Conservation (phyloP, 495 filamentous ascomycete genomes). For the Lasiosphaeria miniovina region DNA sequence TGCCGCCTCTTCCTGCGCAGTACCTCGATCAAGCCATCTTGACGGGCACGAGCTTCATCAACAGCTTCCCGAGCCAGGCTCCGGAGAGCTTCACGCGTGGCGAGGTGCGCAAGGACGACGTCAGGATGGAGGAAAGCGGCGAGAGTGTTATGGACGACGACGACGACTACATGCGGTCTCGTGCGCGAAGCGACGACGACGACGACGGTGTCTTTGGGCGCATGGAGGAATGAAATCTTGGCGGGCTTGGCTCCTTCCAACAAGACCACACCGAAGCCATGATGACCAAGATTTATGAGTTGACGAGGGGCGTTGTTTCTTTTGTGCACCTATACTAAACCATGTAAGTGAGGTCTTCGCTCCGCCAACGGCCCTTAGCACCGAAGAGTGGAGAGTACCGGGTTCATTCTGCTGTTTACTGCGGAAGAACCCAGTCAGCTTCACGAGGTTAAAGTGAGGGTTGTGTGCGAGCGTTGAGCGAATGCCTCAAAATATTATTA, state of each 20-base stretch:
- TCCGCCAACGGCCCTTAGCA: conserved; percentile 56
- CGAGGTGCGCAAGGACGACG: conserved; percentile 46
- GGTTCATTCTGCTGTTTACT: conserved; percentile 2
- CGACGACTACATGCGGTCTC: conserved; percentile 63
- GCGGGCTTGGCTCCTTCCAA: conserved; percentile 1
- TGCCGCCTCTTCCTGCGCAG: conserved; percentile 75
- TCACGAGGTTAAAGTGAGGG: conserved; percentile 63
- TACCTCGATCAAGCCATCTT: conserved; percentile 55
- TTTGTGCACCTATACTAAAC: conserved; percentile 50
- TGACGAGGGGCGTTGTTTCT: conserved; percentile 25
- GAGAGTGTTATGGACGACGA: conserved; percentile 73
- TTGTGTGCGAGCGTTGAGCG: conserved; percentile 57
- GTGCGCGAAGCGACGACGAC: conserved; percentile 75
- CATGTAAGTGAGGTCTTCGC: conserved; percentile 44
- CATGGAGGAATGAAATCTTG: conserved; percentile 76
- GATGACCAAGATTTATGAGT: conserved; percentile 21
- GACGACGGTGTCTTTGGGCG: conserved; percentile 92
- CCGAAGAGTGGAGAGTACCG: conserved; percentile 52
- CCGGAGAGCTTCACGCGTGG: conserved; percentile 42
- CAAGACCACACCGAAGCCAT: neutral
- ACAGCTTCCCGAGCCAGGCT: conserved; percentile 50
- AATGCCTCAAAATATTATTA: conserved; percentile 39
- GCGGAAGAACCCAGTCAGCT: conserved; percentile 25
- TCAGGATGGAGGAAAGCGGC: conserved; percentile 67
- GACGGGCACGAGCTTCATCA: conserved; percentile 48